Evolutionary conservation across 2,329 filamentous ascomycete genomes (phyloP), one percentile per base, ranked within the genome.

Genomic region (Dactylellina leptospora): DNA sequence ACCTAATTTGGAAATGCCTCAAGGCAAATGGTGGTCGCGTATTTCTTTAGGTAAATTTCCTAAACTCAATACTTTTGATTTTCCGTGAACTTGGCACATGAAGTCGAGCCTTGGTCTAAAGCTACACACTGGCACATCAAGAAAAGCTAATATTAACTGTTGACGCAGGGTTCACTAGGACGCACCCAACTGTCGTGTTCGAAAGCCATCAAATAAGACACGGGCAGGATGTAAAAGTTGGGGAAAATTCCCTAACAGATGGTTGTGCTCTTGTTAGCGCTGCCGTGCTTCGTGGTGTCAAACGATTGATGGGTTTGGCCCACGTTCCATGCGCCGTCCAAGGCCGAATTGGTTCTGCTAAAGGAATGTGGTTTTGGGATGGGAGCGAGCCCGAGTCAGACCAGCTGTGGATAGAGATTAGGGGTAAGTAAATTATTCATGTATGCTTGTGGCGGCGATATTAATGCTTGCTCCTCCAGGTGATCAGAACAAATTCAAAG

Each of bases 341-440:
- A 78, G 90, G 82, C 1, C 85, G 91, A 0, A 84, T 93, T 33
- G 88, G 86, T 8, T 86, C 88, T 16, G 88, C 88, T 0, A 93
- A 93, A 78, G 91, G 90, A 0, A 82, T 93, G 74, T 93, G 90
- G 90, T 83, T 89, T 48, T 79, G 88, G 3, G 87, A 89, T 74
- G 48, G 50, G 2, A 82, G 85, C 23, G 78, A 78, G 0, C 79
- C 80, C 0, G 80, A 81, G 0, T 79, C 86, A 13, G 74, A 74
- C 0, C 75, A 76, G 0, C 76, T 79, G 13, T 90, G 88, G 88
- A 90, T 92, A 42, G 83, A 88, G 61, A 85, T 88, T 61, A 82
- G 81, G 61, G 62, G 64, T 71, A 50, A 23, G 48, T 62, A 10
- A 30, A 16, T 9, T 30, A 5, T 28, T 13, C 16, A 16, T 28